phyloP scores from a whole-genome alignment of 805 yeast genomes.

The Sungouiozyma intestinalis region DNA sequence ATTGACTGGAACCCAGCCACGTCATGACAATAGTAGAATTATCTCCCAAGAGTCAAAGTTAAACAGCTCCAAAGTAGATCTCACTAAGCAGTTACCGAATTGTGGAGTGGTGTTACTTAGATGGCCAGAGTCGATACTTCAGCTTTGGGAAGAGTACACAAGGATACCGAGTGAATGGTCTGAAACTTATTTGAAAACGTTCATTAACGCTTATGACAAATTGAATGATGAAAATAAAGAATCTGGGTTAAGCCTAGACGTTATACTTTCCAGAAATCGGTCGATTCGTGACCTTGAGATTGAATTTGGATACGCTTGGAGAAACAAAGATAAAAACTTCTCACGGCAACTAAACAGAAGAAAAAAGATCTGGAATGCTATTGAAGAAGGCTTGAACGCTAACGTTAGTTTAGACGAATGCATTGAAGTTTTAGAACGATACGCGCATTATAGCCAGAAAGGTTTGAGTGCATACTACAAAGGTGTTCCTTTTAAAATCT shows the following conservation, averaged over 20 bases:
- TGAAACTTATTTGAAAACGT: conserved; percentile 15
- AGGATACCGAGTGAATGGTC: conserved; percentile 21
- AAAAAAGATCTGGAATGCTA: conserved; percentile 24
- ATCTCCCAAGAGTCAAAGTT: neutral
- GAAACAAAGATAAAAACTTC: conserved; percentile 23
- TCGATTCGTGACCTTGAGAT: conserved; percentile 21
- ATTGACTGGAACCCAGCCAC: neutral
- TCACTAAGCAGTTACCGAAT: conserved; percentile 9
- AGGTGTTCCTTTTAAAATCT: conserved; percentile 21
- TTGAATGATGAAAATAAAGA: conserved; percentile 6
- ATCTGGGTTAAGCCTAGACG: conserved; percentile 5
- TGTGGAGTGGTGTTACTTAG: conserved; percentile 22
- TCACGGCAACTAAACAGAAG: conserved; percentile 26
- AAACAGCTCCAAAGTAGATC: neutral
- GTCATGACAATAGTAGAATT: too few relatives aligned
- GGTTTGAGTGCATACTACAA: conserved; percentile 23
- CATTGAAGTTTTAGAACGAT: conserved; percentile 15
- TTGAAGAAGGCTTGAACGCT: conserved; percentile 20
- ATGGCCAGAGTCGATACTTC: conserved; percentile 21
- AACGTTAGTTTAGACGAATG: conserved; percentile 18
- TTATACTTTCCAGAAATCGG: conserved; percentile 13
- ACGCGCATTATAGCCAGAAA: conserved; percentile 15
- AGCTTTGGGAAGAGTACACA: conserved; percentile 25
- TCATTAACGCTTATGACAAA: conserved; percentile 12
- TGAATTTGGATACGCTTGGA: conserved; percentile 21